Evolutionary conservation across 306 rosid species (phyloP).

Genomic region (Quillaja saponaria): DNA sequence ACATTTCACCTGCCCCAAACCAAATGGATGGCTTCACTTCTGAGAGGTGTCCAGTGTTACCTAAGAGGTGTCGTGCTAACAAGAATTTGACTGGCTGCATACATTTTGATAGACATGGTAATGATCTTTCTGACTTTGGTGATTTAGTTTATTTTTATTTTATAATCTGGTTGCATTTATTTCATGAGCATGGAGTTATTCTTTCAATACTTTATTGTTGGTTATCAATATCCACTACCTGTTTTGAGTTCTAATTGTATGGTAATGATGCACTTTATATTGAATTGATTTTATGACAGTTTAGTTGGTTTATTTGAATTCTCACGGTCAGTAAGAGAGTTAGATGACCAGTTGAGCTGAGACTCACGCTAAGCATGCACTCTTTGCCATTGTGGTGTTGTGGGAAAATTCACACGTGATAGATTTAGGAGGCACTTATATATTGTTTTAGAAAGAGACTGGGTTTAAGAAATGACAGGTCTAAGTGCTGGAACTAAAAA

Average conservation of each 20-base stretch:
- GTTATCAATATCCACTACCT: neutral
- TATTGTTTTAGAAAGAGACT: too few species aligned
- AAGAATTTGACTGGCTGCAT: conserved; percentile 14
- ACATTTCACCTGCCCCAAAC: too few species aligned
- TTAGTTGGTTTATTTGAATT: neutral
- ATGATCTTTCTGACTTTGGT: neutral
- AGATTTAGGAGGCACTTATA: neutral
- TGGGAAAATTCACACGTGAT: neutral
- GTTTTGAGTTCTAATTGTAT: neutral
- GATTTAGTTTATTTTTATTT: neutral
- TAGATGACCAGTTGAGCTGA: too few species aligned
- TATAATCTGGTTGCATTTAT: neutral
- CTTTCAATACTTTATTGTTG: neutral
- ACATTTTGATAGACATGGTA: conserved; percentile 14
- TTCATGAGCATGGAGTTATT: neutral
- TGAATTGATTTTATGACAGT: too few species aligned
- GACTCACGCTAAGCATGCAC: neutral
- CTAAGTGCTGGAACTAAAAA: too few species aligned
- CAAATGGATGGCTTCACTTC: too few species aligned
- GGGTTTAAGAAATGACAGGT: neutral
- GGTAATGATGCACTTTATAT: neutral
- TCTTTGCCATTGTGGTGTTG: neutral
- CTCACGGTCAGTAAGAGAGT: neutral
- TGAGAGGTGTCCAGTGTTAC: conserved; percentile 9
- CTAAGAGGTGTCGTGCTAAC: neutral